phyloP scores from a whole-genome alignment of 73 alveolate genomes.

The Paramecium caudatum region DNA sequence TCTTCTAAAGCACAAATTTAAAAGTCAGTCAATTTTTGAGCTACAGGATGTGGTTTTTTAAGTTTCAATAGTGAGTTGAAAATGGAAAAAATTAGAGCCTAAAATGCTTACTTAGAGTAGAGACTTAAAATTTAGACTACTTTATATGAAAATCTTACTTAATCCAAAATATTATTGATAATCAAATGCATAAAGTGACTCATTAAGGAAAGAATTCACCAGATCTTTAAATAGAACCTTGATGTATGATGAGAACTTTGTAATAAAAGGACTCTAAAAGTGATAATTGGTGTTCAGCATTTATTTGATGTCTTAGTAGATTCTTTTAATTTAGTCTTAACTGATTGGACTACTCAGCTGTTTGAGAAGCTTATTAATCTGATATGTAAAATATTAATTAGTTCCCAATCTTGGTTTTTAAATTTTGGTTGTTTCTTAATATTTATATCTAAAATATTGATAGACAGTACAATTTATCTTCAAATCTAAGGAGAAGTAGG shows the following conservation, averaged over 20 bases:
- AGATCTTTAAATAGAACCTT: conserved; percentile 20
- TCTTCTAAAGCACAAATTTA: conserved; percentile 15
- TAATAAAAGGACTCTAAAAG: neutral
- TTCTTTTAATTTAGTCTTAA: neutral
- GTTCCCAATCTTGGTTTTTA: conserved; percentile 5
- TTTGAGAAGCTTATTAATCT: neutral
- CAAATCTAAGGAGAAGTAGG: neutral
- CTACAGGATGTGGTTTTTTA: neutral
- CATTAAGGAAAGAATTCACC: neutral
- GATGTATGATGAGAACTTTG: neutral
- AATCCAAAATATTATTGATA: conserved; percentile 24
- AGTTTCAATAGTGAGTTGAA: neutral
- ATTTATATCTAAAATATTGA: conserved; percentile 17
- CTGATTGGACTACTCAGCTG: neutral
- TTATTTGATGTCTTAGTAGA: neutral
- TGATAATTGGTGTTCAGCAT: conserved; percentile 9
- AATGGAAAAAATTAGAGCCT: conserved; percentile 3
- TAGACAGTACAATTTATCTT: conserved; percentile 11
- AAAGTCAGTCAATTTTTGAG: neutral
- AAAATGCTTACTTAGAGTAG: conserved; percentile 19
- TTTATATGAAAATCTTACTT: neutral
- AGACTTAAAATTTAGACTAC: neutral
- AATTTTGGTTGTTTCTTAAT: conserved; percentile 29
- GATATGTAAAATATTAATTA: conserved; percentile 4
- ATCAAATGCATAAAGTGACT: neutral